Base-by-base conservation (phyloP, 352 stramenopile genomes). In the Vaucheria bursata region DNA sequence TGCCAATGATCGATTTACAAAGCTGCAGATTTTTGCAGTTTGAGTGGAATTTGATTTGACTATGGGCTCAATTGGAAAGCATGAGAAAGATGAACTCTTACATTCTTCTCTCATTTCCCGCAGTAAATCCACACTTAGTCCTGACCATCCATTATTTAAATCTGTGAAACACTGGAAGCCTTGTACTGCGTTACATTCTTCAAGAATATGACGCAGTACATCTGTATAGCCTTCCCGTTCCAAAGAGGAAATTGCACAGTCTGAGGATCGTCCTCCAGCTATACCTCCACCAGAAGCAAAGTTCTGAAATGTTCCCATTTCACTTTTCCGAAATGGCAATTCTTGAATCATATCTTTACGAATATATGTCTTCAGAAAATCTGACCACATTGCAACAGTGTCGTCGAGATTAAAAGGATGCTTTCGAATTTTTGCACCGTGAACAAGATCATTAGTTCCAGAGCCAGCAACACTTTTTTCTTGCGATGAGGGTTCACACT, bases 351-450 rank as follows among this genome's bases (percentile, higher is more conserved):
- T 25, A 1, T 70, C 40, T 25, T 49, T 65, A 52, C 73, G 75
- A 67, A 80, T 6, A 18, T 33, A 33, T 1, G 65, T 39, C 67
- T 80, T 80, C 1, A 77, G 18, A 37, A 73, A 79, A 52, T 79
- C 73, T 68, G 64, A 68, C 73, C 73, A 79, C 18, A 39, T 64
- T 32, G 33, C 39, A 3, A 79, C 73, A 18, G 45, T 59, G 35
- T 79, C 73, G 59, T 79, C 73, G 5, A 79, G 73, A 25, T 67
- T 67, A n/a, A 79, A 79, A 33, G 73, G 73, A 33, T 79, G 73
- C 12, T 25, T 12, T 25, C 45, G 45, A 12, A 59, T 25, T 25
- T 59, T 59, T 12, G 45, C 45, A 25, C 45, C 45, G 45, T 18
- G 12, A 25, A 59, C 45, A 25, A 59, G 12, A 25, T 59, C 45